These are phyloP conservation scores for Grosmannia clavigera DNA, from an alignment of 2,329 filamentous ascomycete genomes.

Conservation along the genomic window DNA sequence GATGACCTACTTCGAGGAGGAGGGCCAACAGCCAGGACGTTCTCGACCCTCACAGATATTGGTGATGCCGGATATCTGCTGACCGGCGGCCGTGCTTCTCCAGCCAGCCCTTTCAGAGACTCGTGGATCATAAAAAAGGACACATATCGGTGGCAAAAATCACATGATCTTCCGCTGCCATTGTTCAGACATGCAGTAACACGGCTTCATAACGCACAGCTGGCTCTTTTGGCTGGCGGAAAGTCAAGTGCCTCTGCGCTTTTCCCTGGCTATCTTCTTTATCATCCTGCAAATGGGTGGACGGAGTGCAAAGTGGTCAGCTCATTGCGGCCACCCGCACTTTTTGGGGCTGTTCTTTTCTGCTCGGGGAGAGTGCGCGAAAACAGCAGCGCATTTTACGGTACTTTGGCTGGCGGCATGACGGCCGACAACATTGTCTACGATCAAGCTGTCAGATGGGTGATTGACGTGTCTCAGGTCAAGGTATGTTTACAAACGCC, in stretches of 20 bases:
- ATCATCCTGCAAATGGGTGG: conserved; percentile 35
- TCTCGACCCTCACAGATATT: conserved; percentile 62
- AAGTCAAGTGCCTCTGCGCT: conserved; percentile 36
- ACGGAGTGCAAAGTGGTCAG: conserved; percentile 26
- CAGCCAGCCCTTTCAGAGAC: conserved; percentile 53
- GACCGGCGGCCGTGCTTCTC: conserved; percentile 68
- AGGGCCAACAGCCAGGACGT: conserved; percentile 45
- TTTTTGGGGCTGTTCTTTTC: conserved; percentile 32
- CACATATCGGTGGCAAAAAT: conserved; percentile 44
- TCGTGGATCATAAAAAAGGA: conserved; percentile 60
- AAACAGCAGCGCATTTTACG: conserved; percentile 29
- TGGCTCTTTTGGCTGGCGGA: conserved; percentile 50
- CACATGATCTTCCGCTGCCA: conserved; percentile 53
- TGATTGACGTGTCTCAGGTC: conserved; percentile 27
- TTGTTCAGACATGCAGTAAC: conserved; percentile 65
- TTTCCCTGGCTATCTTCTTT: conserved; percentile 42
- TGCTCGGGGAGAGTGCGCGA: conserved; percentile 8
- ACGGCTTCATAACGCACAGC: conserved; percentile 32
- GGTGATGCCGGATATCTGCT: conserved; percentile 48
- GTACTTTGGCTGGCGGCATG: conserved; percentile 64
- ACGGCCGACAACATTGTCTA: conserved; percentile 48
- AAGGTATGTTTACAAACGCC: conserved; percentile 18
- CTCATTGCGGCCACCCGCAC: conserved; percentile 20
- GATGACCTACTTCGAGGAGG: conserved; percentile 15
- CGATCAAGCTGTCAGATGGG: conserved; percentile 54